These are phyloP conservation scores for Leccinum angustisporum DNA, from an alignment of 1,284 basidiomycete genomes.

Conservation along the genomic window DNA sequence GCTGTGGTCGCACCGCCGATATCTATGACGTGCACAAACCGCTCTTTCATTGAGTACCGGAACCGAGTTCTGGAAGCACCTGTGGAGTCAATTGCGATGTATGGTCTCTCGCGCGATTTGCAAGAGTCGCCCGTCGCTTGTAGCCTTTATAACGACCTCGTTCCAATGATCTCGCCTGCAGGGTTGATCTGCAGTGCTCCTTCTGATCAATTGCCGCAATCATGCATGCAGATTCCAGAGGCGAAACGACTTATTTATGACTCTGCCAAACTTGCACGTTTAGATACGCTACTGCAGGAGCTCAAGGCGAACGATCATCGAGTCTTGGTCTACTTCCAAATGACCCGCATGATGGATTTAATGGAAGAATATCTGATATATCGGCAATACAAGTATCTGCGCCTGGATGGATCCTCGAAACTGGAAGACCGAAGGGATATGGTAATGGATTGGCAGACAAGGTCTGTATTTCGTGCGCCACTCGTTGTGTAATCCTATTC, in stretches of 20 bases:
- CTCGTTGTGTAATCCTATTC: slow-evolving; percentile 5
- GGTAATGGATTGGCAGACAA: slow-evolving; percentile 99
- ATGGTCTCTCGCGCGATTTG: slow-evolving; percentile 77
- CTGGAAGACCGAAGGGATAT: slow-evolving; percentile 97
- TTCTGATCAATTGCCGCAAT: slow-evolving; percentile 75
- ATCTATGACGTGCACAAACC: slow-evolving; percentile 70
- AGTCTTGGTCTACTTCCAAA: slow-evolving; percentile 98
- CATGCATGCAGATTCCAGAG: slow-evolving; percentile 92
- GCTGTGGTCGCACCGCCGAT: slow-evolving; percentile 85
- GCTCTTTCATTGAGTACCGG: slow-evolving; percentile 79
- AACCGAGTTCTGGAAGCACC: slow-evolving; percentile 62
- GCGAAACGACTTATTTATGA: slow-evolving; percentile 96
- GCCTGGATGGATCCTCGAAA: slow-evolving; percentile 94
- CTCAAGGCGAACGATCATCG: slow-evolving; percentile 94
- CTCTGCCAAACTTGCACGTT: slow-evolving; percentile 91
- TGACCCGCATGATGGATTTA: slow-evolving; percentile 99
- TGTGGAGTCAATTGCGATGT: slow-evolving; percentile 75
- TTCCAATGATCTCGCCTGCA: slow-evolving; percentile 63
- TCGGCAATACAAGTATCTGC: slow-evolving; percentile 96
- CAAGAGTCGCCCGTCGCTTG: slow-evolving; percentile 64
- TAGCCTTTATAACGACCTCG: slow-evolving; percentile 45
- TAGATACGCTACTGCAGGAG: slow-evolving; percentile 88
- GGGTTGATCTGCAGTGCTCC: slow-evolving; percentile 77
- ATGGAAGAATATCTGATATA: slow-evolving; percentile 99
- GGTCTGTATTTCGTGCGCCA: slow-evolving; percentile 49